A percentile compares a stretch with the other conserved stretches of the same genome.
These are phyloP conservation scores for Stenocarpella maydis DNA, from an alignment of 2,329 filamentous ascomycete species.

Conservation along the genomic window DNA sequence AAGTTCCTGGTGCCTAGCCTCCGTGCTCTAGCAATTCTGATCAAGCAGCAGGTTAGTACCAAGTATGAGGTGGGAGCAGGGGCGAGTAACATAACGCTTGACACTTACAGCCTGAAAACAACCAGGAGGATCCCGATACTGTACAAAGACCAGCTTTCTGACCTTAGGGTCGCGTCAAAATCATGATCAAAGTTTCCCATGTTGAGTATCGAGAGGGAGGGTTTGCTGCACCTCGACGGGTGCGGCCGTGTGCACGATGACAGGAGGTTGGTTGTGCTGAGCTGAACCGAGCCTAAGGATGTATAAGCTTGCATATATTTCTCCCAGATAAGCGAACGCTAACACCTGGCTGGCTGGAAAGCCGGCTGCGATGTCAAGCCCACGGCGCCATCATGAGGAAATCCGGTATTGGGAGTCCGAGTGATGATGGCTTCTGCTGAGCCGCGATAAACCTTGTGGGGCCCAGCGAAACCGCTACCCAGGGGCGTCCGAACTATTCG, in stretches of 20 bases:
- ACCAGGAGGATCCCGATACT: conserved; percentile 17
- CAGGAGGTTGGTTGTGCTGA: neutral
- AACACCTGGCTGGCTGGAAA: neutral
- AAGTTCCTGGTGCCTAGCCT: neutral
- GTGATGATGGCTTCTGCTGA: neutral
- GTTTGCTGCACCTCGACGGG: neutral
- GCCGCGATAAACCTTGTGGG: neutral
- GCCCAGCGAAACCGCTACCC: neutral
- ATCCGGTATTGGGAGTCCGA: neutral
- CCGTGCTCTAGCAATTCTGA: conserved; percentile 10
- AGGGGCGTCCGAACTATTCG: neutral
- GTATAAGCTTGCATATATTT: neutral
- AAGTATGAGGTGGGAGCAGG: neutral
- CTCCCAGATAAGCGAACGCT: neutral
- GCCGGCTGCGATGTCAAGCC: conserved; percentile 5
- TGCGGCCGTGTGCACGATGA: neutral
- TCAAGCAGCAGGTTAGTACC: neutral
- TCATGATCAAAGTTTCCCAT: conserved; percentile 19
- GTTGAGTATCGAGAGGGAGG: neutral
- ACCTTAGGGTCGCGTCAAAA: conserved; percentile 15
- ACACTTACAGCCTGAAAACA: conserved; percentile 14
- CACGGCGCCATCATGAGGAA: neutral
- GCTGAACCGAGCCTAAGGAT: neutral
- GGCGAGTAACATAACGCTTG: too few species aligned
- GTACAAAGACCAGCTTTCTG: conserved; percentile 29